Evolutionary conservation across 108 stramenopile genomes (phyloP).

Genomic region (Stephanodiscus triporus): DNA sequence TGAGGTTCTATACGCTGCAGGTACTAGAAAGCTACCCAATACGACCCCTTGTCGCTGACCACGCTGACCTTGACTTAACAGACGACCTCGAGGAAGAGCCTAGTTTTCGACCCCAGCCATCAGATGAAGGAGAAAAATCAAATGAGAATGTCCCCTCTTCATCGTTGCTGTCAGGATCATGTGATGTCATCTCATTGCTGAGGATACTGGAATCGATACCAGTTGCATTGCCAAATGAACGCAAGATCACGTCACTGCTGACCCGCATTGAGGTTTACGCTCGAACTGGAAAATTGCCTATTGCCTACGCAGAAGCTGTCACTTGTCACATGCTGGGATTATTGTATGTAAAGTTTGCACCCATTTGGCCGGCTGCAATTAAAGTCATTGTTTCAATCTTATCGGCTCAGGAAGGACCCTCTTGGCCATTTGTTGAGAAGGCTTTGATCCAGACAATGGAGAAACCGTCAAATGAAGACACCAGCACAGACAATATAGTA

Average conservation of each 20-base stretch:
- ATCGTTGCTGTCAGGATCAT: constrained; percentile 44
- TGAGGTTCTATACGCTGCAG: constrained; percentile 70
- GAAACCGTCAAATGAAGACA: constrained; percentile 27
- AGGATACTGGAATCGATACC: constrained; percentile 67
- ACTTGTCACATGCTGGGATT: constrained; percentile 80
- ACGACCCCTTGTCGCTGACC: constrained; percentile 70
- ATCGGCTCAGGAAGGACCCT: constrained; percentile 49
- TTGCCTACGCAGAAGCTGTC: constrained; percentile 75
- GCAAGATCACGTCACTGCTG: constrained; percentile 54
- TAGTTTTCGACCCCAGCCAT: constrained; percentile 16
- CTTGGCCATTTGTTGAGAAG: constrained; percentile 63
- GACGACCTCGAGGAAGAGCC: constrained; percentile 87
- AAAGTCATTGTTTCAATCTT: constrained; percentile 61
- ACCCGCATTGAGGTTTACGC: constrained; percentile 72
- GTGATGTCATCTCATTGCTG: constrained; percentile 66
- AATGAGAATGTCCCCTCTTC: constrained; percentile 1
- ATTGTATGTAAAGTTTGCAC: constrained; percentile 79
- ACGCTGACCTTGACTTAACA: constrained; percentile 75
- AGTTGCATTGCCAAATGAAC: constrained; percentile 62
- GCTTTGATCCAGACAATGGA: constrained; percentile 49
- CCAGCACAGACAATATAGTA: background rate
- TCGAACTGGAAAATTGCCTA: constrained; percentile 71
- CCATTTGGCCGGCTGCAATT: constrained; percentile 70
- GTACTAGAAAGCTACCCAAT: constrained; percentile 72
- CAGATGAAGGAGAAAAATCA: background rate